A percentile compares a stretch with the other conserved stretches of the same genome.
phyloP scores from a whole-genome alignment of 2,329 filamentous ascomycete species.

The Clarireedia paspali region DNA sequence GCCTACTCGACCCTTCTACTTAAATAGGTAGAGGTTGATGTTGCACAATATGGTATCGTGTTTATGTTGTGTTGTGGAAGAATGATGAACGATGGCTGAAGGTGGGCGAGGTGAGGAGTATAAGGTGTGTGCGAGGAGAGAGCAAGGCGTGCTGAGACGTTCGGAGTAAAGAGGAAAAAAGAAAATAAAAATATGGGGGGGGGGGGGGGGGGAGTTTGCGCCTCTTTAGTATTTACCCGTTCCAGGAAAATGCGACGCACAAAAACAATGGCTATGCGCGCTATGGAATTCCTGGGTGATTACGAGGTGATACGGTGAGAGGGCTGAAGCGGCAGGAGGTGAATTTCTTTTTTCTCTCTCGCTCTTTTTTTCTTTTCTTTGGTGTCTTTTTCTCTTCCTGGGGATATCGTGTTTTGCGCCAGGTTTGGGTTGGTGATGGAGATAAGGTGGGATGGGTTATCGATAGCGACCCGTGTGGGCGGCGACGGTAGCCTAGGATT shows the following conservation, averaged over 20 bases:
- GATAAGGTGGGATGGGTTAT: conserved; percentile 2
- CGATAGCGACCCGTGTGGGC: neutral
- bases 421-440: neutral
- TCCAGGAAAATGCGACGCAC: neutral
- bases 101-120: neutral
- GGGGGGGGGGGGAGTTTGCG: conserved; percentile 5
- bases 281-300: neutral
- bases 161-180: neutral
- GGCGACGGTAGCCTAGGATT: neutral
- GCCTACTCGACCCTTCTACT: conserved; percentile 3
- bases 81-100: neutral
- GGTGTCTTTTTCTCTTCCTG: neutral
- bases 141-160: conserved; percentile 1
- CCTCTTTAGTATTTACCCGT: neutral
- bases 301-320: neutral
- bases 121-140: conserved; percentile 1
- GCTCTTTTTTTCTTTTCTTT: neutral
- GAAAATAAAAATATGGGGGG: neutral
- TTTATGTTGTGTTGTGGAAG: neutral
- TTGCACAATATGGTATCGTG: conserved; percentile 1
- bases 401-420: neutral
- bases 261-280: neutral
- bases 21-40: conserved; percentile 4
- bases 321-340: neutral
- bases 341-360: neutral